Evolutionary conservation across 176 grass and related monocot genomes (phyloP).

Genomic region (Aegilops sharonensis): DNA sequence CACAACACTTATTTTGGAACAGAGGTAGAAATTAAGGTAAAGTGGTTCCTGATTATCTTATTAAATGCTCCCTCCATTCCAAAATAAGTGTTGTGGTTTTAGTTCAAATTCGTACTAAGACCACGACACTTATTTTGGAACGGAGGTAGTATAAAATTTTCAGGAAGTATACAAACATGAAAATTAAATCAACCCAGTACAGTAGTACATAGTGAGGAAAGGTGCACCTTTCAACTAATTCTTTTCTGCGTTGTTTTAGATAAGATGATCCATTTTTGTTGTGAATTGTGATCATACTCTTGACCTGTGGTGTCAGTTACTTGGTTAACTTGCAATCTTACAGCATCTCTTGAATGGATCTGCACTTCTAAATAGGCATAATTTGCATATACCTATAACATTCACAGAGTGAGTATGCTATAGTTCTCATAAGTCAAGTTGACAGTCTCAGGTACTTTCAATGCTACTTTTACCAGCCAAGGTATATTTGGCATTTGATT

Average conservation of each 20-base stretch:
- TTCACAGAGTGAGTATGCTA: not conserved
- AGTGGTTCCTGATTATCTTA: too few relatives aligned
- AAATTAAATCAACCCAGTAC: not conserved
- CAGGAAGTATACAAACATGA: not conserved
- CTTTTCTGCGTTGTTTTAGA: not conserved
- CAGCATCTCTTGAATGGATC: not conserved
- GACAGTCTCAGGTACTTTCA: not conserved
- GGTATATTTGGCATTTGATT: not conserved
- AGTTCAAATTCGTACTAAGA: too few relatives aligned
- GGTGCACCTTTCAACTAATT: not conserved
- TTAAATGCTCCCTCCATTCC: too few relatives aligned
- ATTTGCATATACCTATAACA: not conserved
- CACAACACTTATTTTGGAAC: too few relatives aligned
- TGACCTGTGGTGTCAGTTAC: not conserved
- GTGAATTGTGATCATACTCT: not conserved
- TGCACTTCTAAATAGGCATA: not conserved
- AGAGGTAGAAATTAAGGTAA: too few relatives aligned
- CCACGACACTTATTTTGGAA: too few relatives aligned
- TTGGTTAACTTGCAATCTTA: not conserved
- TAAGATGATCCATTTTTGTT: not conserved
- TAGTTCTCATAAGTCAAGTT: not conserved
- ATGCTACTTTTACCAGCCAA: not conserved
- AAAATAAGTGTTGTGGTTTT: too few relatives aligned
- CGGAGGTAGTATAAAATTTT: not conserved
- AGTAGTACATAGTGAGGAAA: constrained; percentile 4